Evolutionary conservation across 176 grass and related monocot genomes (phyloP).

Genomic region (Echinochloa phyllopogon): DNA sequence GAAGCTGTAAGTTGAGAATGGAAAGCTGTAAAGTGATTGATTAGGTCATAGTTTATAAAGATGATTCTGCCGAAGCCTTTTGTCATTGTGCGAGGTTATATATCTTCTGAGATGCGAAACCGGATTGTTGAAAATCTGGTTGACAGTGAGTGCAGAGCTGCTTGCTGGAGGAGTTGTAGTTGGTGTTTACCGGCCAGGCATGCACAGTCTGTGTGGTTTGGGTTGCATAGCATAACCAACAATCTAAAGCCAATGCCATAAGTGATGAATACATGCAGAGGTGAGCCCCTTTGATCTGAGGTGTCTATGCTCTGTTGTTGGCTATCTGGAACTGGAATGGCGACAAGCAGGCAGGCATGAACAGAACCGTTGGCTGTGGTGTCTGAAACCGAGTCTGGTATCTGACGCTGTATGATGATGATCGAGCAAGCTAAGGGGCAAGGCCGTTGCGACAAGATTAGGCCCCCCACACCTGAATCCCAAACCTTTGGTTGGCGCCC

Average conservation of each 20-base stretch:
- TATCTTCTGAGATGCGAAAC: neutral
- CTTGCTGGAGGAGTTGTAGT: neutral
- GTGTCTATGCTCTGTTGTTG: neutral
- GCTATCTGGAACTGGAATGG: slow-evolving; percentile 4
- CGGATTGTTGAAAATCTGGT: neutral
- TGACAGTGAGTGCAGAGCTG: neutral
- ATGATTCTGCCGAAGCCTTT: neutral
- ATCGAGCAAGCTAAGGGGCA: too few species aligned
- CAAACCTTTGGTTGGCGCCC: neutral
- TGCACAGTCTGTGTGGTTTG: neutral
- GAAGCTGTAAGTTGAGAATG: neutral
- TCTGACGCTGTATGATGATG: neutral
- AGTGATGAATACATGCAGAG: neutral
- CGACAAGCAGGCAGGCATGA: neutral
- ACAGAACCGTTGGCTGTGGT: slow-evolving; percentile 9
- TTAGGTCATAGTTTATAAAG: neutral
- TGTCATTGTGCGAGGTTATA: neutral
- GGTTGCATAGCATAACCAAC: neutral
- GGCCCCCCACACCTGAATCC: too few species aligned
- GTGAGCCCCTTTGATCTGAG: neutral
- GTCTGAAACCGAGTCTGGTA: neutral
- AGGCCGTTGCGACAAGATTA: neutral
- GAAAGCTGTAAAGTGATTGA: neutral
- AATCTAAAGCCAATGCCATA: neutral
- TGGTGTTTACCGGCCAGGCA: neutral